Percentiles rank a stretch among this genome's conserved stretches.
phyloP scores from a whole-genome alignment of 441 rosid genomes.

The Hura crepitans region DNA sequence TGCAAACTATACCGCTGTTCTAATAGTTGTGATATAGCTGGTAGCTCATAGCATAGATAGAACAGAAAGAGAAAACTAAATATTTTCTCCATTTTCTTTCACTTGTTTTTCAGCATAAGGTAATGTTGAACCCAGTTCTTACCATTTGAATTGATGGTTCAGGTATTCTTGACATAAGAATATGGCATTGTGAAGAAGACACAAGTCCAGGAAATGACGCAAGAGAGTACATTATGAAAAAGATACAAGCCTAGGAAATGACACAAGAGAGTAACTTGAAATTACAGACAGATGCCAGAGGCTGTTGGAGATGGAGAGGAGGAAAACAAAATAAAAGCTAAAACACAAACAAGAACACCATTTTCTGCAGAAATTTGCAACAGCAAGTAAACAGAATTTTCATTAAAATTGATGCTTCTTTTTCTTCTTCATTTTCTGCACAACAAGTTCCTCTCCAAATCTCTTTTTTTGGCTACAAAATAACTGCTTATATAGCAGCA shows the following conservation, averaged over 20 bases:
- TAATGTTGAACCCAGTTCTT: neutral
- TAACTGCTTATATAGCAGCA: too few relatives aligned
- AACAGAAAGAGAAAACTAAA: neutral
- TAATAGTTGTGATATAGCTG: neutral
- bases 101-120: neutral
- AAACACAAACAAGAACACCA: too few relatives aligned
- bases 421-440: too few relatives aligned
- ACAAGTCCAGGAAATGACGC: neutral
- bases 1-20: neutral
- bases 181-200: neutral
- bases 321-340: too few relatives aligned
- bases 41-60: neutral
- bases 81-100: neutral
- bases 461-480: too few relatives aligned
- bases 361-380: too few relatives aligned
- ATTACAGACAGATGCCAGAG: neutral
- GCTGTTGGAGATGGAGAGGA: too few relatives aligned
- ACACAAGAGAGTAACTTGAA: conserved; percentile 14
- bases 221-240: conserved; percentile 16
- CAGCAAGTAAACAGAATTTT: too few relatives aligned
- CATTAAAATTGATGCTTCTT: too few relatives aligned
- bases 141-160: neutral
- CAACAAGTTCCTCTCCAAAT: too few relatives aligned
- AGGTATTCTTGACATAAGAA: neutral
- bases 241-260: neutral